Conservation (phyloP, 2,329 filamentous ascomycete species). For the Alternaria viburni region DNA sequence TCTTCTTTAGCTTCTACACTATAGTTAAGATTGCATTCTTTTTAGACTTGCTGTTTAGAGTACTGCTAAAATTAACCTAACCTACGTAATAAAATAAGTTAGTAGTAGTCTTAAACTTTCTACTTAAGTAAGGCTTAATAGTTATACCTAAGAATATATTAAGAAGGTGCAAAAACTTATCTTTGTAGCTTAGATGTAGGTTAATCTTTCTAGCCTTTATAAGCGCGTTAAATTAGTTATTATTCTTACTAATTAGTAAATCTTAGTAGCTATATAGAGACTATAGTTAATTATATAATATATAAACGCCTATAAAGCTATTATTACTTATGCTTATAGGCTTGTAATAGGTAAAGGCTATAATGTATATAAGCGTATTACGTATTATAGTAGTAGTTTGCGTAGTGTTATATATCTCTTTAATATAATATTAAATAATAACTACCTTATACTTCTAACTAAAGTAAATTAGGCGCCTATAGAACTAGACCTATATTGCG, state of each 20-base stretch:
- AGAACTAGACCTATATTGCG: too few species aligned
- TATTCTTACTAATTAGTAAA: background rate
- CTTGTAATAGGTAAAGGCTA: background rate
- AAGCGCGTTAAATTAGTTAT: background rate
- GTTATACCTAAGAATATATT: background rate
- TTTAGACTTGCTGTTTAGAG: too few species aligned
- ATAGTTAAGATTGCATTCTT: too few species aligned
- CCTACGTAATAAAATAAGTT: too few species aligned
- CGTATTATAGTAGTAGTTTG: background rate
- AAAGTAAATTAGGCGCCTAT: too few species aligned
- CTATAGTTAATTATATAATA: background rate
- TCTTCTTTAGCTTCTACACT: too few species aligned
- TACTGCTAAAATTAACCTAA: too few species aligned
- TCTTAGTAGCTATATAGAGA: too few species aligned
- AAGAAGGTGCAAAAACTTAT: background rate
- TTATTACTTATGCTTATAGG: background rate
- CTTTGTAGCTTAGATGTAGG: background rate
- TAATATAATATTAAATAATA: background rate
- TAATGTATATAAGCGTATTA: background rate
- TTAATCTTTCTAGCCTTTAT: background rate
- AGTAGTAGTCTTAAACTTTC: too few species aligned
- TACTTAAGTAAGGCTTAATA: background rate
- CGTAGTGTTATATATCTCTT: background rate
- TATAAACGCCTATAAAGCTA: background rate
- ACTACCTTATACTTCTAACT: too few species aligned